A percentile compares a stretch with the other conserved stretches of the same genome.
phyloP scores from a whole-genome alignment of 495 filamentous ascomycete genomes.

The Tirmania nivea region DNA sequence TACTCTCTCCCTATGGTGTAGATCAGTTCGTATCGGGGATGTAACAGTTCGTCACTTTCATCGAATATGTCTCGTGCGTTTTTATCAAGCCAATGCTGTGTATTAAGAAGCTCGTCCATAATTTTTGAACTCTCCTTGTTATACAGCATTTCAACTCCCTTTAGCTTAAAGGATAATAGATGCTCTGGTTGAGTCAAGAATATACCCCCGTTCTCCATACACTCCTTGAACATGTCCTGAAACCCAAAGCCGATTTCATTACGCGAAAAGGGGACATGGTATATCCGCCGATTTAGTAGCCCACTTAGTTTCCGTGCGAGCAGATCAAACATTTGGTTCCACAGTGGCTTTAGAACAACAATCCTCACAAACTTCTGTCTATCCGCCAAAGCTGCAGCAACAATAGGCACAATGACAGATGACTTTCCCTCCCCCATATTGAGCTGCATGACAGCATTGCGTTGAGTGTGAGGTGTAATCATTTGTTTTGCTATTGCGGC shows the following conservation, averaged over 20 bases:
- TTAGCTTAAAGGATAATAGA: conserved; percentile 31
- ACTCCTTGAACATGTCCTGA: conserved; percentile 13
- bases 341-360: conserved; percentile 30
- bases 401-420: conserved; percentile 35
- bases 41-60: conserved; percentile 33
- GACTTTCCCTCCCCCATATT: conserved; percentile 27
- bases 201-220: conserved; percentile 21
- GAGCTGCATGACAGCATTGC: conserved; percentile 36
- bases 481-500: conserved; percentile 31
- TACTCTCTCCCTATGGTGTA: conserved; percentile 19
- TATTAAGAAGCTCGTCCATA: conserved; percentile 20
- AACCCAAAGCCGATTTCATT: neutral
- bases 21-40: conserved; percentile 23
- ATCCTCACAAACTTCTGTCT: conserved; percentile 24
- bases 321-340: conserved; percentile 30
- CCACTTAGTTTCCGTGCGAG: conserved; percentile 28
- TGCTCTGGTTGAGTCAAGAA: conserved; percentile 32
- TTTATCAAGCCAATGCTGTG: conserved; percentile 28
- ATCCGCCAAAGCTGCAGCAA: conserved; percentile 28
- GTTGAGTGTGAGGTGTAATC: conserved; percentile 24
- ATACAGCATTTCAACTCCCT: conserved; percentile 26
- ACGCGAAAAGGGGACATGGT: conserved; percentile 32
- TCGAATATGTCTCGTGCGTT: conserved; percentile 32
- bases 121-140: conserved; percentile 15
- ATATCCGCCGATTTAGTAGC: conserved; percentile 25